Conservation (phyloP, 352 stramenopile genomes). For the Achlya hypogyna region DNA sequence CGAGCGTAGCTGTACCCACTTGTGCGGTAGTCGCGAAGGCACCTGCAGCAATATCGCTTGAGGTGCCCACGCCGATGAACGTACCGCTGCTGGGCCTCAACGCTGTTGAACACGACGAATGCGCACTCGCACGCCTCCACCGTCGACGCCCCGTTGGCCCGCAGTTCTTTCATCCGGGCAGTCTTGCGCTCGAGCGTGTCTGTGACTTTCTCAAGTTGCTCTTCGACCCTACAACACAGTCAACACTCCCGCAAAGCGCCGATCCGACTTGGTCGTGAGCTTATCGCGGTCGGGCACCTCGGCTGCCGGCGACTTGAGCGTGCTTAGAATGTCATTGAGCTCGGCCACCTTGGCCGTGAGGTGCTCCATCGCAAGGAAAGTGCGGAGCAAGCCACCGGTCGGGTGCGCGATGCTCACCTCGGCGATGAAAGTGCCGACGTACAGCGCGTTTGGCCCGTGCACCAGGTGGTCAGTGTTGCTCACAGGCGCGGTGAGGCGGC, state of each 20-base stretch:
- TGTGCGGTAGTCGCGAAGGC: constrained; percentile 64
- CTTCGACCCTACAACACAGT: constrained; percentile 14
- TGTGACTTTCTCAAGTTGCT: constrained; percentile 29
- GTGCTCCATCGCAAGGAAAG: constrained; percentile 65
- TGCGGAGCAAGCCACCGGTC: constrained; percentile 59
- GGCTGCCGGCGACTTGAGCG: background rate
- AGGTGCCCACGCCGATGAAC: background rate
- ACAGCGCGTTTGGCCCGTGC: constrained; percentile 36
- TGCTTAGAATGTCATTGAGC: constrained; percentile 38
- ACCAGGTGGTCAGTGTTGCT: constrained; percentile 54
- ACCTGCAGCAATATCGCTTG: constrained; percentile 20
- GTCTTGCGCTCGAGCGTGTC: constrained; percentile 44
- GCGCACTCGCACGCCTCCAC: constrained; percentile 63
- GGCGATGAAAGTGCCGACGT: constrained; percentile 73
- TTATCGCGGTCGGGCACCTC: background rate
- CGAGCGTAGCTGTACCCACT: constrained; percentile 34
- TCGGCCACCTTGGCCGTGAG: constrained; percentile 53
- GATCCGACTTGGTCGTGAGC: background rate
- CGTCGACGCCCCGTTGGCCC: constrained; percentile 4
- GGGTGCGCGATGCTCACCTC: constrained; percentile 74
- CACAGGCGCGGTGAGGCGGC: constrained; percentile 26
- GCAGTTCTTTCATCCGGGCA: constrained; percentile 55
- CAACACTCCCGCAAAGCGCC: background rate
- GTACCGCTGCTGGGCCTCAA: constrained; percentile 55
- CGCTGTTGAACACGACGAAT: constrained; percentile 84